Conservation (phyloP, 2,329 filamentous ascomycete genomes). For the Xenoacremonium recifei region DNA sequence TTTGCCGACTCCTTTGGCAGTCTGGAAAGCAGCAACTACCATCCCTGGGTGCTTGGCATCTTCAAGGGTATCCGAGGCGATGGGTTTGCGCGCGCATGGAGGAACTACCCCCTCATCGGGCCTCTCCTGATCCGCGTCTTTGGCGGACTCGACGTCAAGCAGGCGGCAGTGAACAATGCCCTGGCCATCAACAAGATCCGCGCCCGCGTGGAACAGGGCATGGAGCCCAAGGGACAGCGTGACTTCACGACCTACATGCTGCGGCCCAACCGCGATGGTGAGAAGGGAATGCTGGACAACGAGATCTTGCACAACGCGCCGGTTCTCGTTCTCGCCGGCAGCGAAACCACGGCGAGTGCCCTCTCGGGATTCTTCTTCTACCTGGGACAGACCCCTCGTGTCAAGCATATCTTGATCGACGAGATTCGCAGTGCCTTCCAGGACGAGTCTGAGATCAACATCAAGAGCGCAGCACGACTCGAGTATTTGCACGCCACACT, state of each 20-base stretch:
- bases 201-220: too few relatives aligned
- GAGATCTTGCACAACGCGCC: slow-evolving; percentile 3
- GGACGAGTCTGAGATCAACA: slow-evolving; percentile 3
- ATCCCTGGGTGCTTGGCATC: slow-evolving; percentile 22
- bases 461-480: neutral
- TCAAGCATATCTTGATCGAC: neutral
- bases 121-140: slow-evolving; percentile 1
- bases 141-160: too few relatives aligned
- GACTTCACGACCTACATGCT: slow-evolving; percentile 1
- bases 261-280: neutral
- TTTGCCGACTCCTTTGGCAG: slow-evolving; percentile 30
- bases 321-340: slow-evolving; percentile 1
- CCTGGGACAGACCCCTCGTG: neutral
- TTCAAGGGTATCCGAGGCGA: slow-evolving; percentile 10
- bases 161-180: too few relatives aligned
- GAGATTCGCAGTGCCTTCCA: slow-evolving; percentile 5
- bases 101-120: neutral
- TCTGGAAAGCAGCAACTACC: slow-evolving; percentile 20
- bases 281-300: neutral
- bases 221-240: neutral
- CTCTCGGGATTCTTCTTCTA: slow-evolving; percentile 2
- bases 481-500: slow-evolving; percentile 1
- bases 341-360: slow-evolving; percentile 5
- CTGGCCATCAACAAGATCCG: slow-evolving; percentile 5
- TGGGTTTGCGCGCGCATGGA: neutral